Conservation (phyloP, 192 early-diverging fungal species). For the Coemansia sp. region DNA sequence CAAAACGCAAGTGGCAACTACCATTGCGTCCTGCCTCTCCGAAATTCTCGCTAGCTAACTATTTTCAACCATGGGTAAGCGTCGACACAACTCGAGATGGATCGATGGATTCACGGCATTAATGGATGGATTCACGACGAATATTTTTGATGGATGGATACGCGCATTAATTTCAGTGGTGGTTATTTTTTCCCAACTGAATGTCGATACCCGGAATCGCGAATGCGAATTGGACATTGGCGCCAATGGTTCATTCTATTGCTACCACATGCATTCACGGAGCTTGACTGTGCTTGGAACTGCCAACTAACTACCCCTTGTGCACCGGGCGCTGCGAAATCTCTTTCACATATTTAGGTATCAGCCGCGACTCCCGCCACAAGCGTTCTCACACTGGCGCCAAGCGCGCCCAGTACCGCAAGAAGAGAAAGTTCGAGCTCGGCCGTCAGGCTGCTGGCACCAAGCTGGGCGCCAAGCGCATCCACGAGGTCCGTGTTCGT, state of each 20-base stretch:
- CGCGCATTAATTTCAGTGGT: not conserved
- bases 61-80: conserved; percentile 37
- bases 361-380: conserved; percentile 99
- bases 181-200: not conserved
- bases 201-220: not conserved
- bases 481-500: conserved; percentile 94
- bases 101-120: not conserved
- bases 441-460: conserved; percentile 98
- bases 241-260: not conserved
- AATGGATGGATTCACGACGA: not conserved
- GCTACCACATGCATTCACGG: not conserved
- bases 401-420: conserved; percentile 99
- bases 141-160: conserved; percentile 15
- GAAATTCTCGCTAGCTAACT: conserved; percentile 22
- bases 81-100: conserved; percentile 16
- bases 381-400: conserved; percentile 97
- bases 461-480: conserved; percentile 95
- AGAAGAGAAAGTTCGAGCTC: conserved; percentile 99
- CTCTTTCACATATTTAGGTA: conserved; percentile 65
- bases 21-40: not conserved
- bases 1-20: not conserved
- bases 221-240: not conserved
- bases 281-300: not conserved
- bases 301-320: not conserved
- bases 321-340: too few relatives aligned